phyloP scores from a whole-genome alignment of 2,329 filamentous ascomycete genomes.

The Beauveria medogensis region DNA sequence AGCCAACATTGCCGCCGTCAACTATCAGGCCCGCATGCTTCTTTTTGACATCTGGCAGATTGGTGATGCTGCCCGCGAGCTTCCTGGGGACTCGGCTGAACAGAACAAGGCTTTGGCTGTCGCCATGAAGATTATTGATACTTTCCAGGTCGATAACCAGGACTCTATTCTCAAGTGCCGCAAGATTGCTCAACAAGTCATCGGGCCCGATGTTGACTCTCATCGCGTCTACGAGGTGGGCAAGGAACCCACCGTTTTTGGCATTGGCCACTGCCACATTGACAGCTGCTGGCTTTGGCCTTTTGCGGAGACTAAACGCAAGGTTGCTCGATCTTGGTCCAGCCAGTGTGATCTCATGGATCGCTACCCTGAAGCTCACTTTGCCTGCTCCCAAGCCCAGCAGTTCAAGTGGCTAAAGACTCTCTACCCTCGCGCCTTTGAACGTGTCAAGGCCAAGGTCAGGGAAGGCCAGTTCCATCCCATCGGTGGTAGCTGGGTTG shows the following conservation, averaged over 20 bases:
- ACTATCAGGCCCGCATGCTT: constrained; percentile 73
- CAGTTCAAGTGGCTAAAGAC: constrained; percentile 97
- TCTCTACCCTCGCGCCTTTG: constrained; percentile 79
- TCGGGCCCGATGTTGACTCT: constrained; percentile 75
- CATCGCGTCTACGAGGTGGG: constrained; percentile 73
- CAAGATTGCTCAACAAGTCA: constrained; percentile 72
- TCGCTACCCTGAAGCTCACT: constrained; percentile 85
- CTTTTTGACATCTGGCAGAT: constrained; percentile 96
- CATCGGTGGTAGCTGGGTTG: constrained; percentile 96
- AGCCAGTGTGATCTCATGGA: constrained; percentile 96
- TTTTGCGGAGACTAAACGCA: constrained; percentile 94
- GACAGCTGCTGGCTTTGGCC: constrained; percentile 99
- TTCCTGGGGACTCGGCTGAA: constrained; percentile 80
- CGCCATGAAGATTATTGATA: constrained; percentile 81
- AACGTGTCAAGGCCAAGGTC: constrained; percentile 85
- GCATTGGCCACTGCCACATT: constrained; percentile 94
- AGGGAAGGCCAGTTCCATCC: constrained; percentile 87
- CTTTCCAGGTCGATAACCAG: constrained; percentile 73
- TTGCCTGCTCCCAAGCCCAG: constrained; percentile 88
- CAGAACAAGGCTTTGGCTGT: constrained; percentile 78
- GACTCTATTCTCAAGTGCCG: constrained; percentile 72
- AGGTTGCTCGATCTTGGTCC: constrained; percentile 91
- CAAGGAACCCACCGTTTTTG: constrained; percentile 70
- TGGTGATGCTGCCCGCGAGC: constrained; percentile 83
- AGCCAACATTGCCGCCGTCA: constrained; percentile 84